Base-by-base conservation (phyloP, 2,329 filamentous ascomycete species). In the Huntiella abstrusa region DNA sequence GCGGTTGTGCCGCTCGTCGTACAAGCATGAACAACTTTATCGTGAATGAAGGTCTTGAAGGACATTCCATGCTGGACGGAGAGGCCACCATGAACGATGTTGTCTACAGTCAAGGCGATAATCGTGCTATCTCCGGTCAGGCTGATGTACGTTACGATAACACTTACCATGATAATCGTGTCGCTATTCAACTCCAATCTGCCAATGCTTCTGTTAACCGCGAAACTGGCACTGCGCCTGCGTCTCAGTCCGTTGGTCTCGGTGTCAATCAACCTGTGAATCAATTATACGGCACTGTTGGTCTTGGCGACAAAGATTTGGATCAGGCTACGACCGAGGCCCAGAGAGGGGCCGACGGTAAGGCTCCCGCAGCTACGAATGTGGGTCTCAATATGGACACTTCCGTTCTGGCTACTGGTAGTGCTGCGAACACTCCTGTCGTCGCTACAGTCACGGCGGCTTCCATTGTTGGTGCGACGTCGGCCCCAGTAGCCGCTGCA, bases 1-100 rank as follows among this genome's bases (percentile, higher is more conserved):
- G 91, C 46, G 91, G 91, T 41, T 98, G 91, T 63, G 91, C 92
- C 10, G 91, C 91, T 48, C 77, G 91, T 48, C 73, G 91, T 53
- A 79, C 85, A 35, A 95, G 87, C 55, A 79, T 86, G 71, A 80
- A 80, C 38, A 80, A 80, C 58, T 92, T 86, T 59, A 80, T 75
- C 22, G 78, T 80, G 13, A 82, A 86, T 33, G 84, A 87, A 46
- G 83, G 91, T 41, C 68, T 76, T 49, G 69, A 73, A 43, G 73
- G 70, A 13, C 61, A 67, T 13, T 67, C 67, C 42, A 59, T 65
- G 45, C 58, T 56, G 42, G 67, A 69, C 39, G 65, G 59, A 37
- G 73, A 78, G 48, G 72, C 76, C 39, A 67, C 70, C 2, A 75
- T 78, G 68, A 59, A 51, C 33, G 41, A 34, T 28, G 48, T 52